A percentile compares a stretch with the other conserved stretches of the same genome.
phyloP scores from a whole-genome alignment of 2,329 filamentous ascomycete species.

The Penicillium sp. region DNA sequence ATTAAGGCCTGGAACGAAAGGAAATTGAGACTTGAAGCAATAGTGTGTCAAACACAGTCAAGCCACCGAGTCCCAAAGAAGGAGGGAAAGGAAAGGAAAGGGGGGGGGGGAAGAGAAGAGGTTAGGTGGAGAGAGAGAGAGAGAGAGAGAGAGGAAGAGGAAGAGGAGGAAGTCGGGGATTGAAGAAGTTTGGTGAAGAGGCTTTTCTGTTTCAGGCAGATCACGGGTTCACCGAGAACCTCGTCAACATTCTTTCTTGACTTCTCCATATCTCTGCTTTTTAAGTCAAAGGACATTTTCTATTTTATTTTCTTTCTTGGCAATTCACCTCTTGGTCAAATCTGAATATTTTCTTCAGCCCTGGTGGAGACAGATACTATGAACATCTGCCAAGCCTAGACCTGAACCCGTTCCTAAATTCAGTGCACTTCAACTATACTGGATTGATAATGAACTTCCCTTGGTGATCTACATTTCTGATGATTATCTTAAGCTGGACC shows the following conservation, averaged over 20 bases:
- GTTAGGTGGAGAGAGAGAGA: constrained; percentile 18
- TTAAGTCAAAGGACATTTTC: neutral
- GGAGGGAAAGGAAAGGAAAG: constrained; percentile 26
- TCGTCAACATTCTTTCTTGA: constrained; percentile 16
- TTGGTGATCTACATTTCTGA: constrained; percentile 9
- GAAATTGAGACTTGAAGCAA: constrained; percentile 39
- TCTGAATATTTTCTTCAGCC: constrained; percentile 9
- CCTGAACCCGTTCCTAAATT: constrained; percentile 19
- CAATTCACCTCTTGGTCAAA: neutral
- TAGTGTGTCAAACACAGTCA: constrained; percentile 49
- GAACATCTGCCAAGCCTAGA: constrained; percentile 22
- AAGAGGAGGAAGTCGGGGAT: constrained; percentile 22
- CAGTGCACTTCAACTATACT: constrained; percentile 17
- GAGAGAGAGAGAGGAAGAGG: constrained; percentile 16
- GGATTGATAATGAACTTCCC: constrained; percentile 22
- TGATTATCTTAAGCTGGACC: neutral
- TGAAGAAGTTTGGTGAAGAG: constrained; percentile 21
- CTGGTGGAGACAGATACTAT: constrained; percentile 25
- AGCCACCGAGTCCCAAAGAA: constrained; percentile 30
- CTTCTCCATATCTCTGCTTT: neutral
- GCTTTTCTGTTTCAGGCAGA: constrained; percentile 28
- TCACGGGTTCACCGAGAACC: constrained; percentile 26
- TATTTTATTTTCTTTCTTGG: neutral
- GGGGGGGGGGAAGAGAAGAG: constrained; percentile 17
- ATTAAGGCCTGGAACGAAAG: constrained; percentile 36